Conservation (phyloP, 495 filamentous ascomycete genomes). For the Xylaria cubensis region DNA sequence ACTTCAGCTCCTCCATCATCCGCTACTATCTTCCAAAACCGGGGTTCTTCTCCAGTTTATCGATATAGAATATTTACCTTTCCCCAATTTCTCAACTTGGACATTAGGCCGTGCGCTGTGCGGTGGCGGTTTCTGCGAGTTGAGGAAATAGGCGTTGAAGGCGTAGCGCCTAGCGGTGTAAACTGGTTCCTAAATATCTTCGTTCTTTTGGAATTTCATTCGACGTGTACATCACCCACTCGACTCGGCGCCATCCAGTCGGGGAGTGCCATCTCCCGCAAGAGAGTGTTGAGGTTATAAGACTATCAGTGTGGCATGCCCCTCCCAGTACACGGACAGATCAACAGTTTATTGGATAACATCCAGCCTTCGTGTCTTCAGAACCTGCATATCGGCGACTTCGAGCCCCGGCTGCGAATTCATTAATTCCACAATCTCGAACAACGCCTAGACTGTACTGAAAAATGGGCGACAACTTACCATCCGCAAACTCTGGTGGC, state of each 20-base stretch:
- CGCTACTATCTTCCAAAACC: not conserved
- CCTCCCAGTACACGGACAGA: conserved; percentile 9
- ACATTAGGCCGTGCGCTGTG: conserved; percentile 6
- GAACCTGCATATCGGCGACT: not conserved
- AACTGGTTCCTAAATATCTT: conserved; percentile 13
- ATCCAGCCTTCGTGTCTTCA: conserved; percentile 12
- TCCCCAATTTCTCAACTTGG: not conserved
- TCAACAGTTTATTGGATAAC: conserved; percentile 11
- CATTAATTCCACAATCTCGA: conserved; percentile 2
- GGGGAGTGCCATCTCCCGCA: not conserved
- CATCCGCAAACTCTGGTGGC: conserved; percentile 39
- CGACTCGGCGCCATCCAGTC: not conserved
- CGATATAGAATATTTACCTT: not conserved
- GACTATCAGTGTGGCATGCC: conserved; percentile 6
- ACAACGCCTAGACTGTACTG: not conserved
- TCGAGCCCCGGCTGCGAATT: conserved; percentile 15
- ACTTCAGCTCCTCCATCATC: conserved; percentile 3
- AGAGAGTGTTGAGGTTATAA: not conserved
- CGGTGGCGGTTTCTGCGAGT: not conserved
- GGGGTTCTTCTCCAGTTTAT: conserved; percentile 1
- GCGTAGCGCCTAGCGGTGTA: conserved; percentile 16
- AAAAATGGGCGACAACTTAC: conserved; percentile 52
- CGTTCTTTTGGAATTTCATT: not conserved
- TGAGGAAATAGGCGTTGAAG: conserved; percentile 13
- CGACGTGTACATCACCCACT: not conserved